These are phyloP conservation scores for Venturia oleaginea DNA, from an alignment of 2,329 filamentous ascomycete genomes.

Conservation along the genomic window DNA sequence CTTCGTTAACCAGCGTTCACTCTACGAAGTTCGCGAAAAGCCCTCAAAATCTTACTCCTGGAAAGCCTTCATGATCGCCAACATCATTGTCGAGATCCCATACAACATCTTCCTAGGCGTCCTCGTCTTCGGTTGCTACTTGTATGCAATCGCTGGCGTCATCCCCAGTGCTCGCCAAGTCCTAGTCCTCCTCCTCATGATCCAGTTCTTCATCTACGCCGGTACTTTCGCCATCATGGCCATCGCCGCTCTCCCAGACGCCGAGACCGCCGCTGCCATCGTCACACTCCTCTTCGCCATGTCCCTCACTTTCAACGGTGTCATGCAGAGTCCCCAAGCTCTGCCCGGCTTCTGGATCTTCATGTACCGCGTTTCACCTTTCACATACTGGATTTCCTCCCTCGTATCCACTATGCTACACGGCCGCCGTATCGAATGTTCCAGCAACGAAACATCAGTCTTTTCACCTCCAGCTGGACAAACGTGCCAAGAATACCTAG, in stretches of 20 bases:
- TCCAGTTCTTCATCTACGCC: conserved; percentile 62
- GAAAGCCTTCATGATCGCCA: conserved; percentile 56
- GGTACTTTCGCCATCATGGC: conserved; percentile 66
- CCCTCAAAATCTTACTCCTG: conserved; percentile 66
- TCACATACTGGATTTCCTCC: conserved; percentile 51
- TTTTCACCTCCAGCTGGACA: conserved; percentile 33
- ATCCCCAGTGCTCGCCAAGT: conserved; percentile 47
- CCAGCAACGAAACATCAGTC: conserved; percentile 30
- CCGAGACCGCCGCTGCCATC: conserved; percentile 57
- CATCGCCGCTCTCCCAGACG: conserved; percentile 60
- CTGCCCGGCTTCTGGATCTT: conserved; percentile 69
- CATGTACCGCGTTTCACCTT: conserved; percentile 61
- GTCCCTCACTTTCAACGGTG: conserved; percentile 50
- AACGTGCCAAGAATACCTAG: conserved; percentile 38
- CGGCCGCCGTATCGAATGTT: conserved; percentile 39
- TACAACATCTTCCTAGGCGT: conserved; percentile 55
- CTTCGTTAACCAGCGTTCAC: conserved; percentile 32
- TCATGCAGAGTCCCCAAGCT: conserved; percentile 48
- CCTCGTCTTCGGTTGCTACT: conserved; percentile 44
- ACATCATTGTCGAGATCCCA: conserved; percentile 63
- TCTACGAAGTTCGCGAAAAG: conserved; percentile 52
- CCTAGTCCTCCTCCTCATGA: conserved; percentile 55
- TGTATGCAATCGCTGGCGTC: conserved; percentile 20
- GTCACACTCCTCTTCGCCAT: conserved; percentile 52
- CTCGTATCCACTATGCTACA: conserved; percentile 35